phyloP scores from a whole-genome alignment of 495 filamentous ascomycete species.

The Choiromyces venosus region DNA sequence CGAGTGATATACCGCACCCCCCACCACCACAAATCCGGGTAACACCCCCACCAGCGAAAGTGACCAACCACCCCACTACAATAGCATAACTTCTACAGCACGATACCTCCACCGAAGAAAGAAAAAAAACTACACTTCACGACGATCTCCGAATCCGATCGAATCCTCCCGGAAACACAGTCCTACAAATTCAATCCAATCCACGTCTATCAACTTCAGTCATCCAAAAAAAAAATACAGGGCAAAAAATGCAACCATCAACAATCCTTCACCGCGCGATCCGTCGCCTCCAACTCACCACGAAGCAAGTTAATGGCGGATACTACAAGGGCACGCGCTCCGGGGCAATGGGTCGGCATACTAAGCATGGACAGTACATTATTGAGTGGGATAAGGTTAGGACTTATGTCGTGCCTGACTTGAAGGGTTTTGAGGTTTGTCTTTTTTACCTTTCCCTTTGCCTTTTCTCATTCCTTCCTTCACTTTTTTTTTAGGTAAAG shows the following conservation, averaged over 20 bases:
- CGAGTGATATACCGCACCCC: neutral
- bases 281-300: constrained; percentile 70
- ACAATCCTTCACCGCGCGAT: constrained; percentile 60
- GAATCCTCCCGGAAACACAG: neutral
- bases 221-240: constrained; percentile 8
- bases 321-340: constrained; percentile 95
- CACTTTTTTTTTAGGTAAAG: no score
- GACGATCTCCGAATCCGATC: neutral
- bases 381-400: constrained; percentile 83
- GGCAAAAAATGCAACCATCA: constrained; percentile 61
- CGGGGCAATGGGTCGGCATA: constrained; percentile 79
- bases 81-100: neutral
- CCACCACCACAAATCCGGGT: neutral
- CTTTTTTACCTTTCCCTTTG: neutral
- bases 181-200: neutral
- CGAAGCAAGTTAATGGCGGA: constrained; percentile 84
- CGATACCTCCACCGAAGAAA: neutral
- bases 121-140: neutral
- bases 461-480: neutral
- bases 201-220: neutral
- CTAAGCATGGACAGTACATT: constrained; percentile 73
- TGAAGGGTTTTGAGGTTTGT: constrained; percentile 67
- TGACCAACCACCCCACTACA: neutral
- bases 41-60: neutral
- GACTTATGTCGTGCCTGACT: constrained; percentile 73